Evolutionary conservation across 2,329 filamentous ascomycete genomes (phyloP).

Genomic region (Cordyceps farinosa): DNA sequence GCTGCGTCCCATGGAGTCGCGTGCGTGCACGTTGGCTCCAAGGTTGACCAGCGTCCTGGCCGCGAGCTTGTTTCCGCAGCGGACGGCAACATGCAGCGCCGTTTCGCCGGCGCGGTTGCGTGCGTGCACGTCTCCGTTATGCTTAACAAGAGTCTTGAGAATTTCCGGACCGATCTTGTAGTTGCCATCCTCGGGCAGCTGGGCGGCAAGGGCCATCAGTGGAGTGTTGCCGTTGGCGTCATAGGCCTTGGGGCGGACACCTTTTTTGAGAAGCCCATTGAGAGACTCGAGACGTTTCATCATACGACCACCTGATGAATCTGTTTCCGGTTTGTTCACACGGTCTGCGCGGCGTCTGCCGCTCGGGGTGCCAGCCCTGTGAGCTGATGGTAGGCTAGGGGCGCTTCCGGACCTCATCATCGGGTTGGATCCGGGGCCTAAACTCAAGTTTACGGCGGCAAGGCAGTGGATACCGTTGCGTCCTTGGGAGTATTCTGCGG

Average conservation of each 20-base stretch:
- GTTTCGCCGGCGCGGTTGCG: slow-evolving; percentile 55
- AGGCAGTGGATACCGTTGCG: slow-evolving; percentile 57
- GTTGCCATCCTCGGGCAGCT: slow-evolving; percentile 49
- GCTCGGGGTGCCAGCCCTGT: background rate
- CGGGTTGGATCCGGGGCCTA: slow-evolving; percentile 29
- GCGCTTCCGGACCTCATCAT: slow-evolving; percentile 14
- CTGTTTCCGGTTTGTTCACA: slow-evolving; percentile 22
- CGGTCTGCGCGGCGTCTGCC: background rate
- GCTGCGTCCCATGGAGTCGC: slow-evolving; percentile 42
- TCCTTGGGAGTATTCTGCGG: slow-evolving; percentile 37
- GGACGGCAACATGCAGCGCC: slow-evolving; percentile 51
- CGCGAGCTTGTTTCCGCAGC: slow-evolving; percentile 51
- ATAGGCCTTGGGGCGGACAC: slow-evolving; percentile 51
- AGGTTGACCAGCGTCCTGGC: slow-evolving; percentile 43
- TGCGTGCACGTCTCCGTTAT: slow-evolving; percentile 44
- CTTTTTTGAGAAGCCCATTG: slow-evolving; percentile 31
- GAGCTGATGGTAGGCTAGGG: background rate
- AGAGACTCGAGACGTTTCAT: slow-evolving; percentile 27
- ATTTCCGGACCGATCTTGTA: slow-evolving; percentile 46
- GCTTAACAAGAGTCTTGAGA: slow-evolving; percentile 40
- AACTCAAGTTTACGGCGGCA: slow-evolving; percentile 49
- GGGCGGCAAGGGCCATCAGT: slow-evolving; percentile 52
- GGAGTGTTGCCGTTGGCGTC: slow-evolving; percentile 50
- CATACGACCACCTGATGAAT: slow-evolving; percentile 33
- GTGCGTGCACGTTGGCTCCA: slow-evolving; percentile 46